These are phyloP conservation scores for Baorangia bicolor DNA, from an alignment of 768 basidiomycete species.

Conservation along the genomic window DNA sequence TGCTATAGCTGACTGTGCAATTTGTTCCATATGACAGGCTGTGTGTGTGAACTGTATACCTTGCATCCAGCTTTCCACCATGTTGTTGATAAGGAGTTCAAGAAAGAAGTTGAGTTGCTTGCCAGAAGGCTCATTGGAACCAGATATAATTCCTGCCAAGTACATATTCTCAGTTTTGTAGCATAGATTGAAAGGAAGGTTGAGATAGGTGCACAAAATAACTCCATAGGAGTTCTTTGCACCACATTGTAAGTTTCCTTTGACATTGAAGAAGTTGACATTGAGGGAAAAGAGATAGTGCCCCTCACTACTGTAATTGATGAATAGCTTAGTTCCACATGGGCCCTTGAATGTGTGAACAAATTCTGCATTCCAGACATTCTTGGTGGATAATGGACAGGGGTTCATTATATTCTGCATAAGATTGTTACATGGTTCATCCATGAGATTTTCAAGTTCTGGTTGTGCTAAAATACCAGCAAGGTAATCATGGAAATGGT, in stretches of 20 bases:
- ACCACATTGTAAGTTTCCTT: conserved; percentile 25
- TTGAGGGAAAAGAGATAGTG: conserved; percentile 25
- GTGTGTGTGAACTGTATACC: conserved; percentile 12
- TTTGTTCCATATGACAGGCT: conserved; percentile 2
- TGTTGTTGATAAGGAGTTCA: conserved; percentile 30
- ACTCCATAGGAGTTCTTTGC: conserved; percentile 31
- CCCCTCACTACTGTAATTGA: conserved; percentile 9
- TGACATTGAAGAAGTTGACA: conserved; percentile 37
- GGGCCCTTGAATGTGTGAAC: conserved; percentile 8
- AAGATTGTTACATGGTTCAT: conserved; percentile 2
- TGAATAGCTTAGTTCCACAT: conserved; percentile 12
- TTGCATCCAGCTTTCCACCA: conserved; percentile 10
- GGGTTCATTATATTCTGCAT: neutral
- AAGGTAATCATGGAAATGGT: conserved; percentile 6
- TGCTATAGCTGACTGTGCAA: conserved; percentile 9
- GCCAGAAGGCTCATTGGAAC: conserved; percentile 27
- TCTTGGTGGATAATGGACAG: neutral
- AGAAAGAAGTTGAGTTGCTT: conserved; percentile 33
- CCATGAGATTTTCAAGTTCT: conserved; percentile 9
- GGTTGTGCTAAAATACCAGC: neutral
- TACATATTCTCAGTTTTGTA: conserved; percentile 37
- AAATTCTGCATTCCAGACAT: conserved; percentile 5
- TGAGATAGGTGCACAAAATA: conserved; percentile 34
- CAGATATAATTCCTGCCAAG: conserved; percentile 27
- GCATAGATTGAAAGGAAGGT: conserved; percentile 31